phyloP scores from a whole-genome alignment of 2,329 filamentous ascomycete genomes.

The Fusarium sacchari region DNA sequence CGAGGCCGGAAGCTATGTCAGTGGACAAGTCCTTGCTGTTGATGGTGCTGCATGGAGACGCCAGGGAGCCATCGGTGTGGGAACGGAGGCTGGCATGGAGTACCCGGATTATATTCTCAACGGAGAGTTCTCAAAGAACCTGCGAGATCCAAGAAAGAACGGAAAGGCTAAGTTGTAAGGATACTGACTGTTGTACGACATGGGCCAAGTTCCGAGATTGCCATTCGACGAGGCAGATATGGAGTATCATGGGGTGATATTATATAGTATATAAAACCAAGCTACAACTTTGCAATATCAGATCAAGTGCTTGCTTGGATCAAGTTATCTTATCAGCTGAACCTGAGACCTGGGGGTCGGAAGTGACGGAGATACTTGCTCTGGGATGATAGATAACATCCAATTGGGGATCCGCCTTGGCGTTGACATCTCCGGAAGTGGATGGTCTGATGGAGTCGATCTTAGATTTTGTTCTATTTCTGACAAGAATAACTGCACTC shows the following conservation, averaged over 20 bases:
- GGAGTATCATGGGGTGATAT: neutral
- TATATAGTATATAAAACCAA: neutral
- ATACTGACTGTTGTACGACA: neutral
- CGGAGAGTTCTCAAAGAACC: slow-evolving; percentile 48
- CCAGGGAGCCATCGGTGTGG: slow-evolving; percentile 58
- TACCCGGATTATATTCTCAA: slow-evolving; percentile 63
- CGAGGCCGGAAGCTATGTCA: slow-evolving; percentile 86
- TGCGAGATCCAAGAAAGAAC: slow-evolving; percentile 50
- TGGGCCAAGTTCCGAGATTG: neutral
- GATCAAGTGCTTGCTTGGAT: neutral
- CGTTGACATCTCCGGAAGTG: slow-evolving; percentile 22
- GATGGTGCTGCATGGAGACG: slow-evolving; percentile 69
- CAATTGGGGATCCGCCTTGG: slow-evolving; percentile 5
- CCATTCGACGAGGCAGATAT: neutral
- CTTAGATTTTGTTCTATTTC: neutral
- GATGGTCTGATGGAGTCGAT: slow-evolving; percentile 11
- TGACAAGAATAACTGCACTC: neutral
- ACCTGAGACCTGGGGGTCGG: neutral
- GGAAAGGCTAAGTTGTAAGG: slow-evolving; percentile 54
- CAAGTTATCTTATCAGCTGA: slow-evolving; percentile 11
- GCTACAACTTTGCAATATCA: neutral
- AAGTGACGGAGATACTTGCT: slow-evolving; percentile 32
- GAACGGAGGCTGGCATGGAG: slow-evolving; percentile 57
- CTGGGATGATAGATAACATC: slow-evolving; percentile 18
- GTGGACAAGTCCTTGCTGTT: slow-evolving; percentile 82